Conservation (phyloP, 164 flowering plant species). For the Dillenia suffruticosa region DNA sequence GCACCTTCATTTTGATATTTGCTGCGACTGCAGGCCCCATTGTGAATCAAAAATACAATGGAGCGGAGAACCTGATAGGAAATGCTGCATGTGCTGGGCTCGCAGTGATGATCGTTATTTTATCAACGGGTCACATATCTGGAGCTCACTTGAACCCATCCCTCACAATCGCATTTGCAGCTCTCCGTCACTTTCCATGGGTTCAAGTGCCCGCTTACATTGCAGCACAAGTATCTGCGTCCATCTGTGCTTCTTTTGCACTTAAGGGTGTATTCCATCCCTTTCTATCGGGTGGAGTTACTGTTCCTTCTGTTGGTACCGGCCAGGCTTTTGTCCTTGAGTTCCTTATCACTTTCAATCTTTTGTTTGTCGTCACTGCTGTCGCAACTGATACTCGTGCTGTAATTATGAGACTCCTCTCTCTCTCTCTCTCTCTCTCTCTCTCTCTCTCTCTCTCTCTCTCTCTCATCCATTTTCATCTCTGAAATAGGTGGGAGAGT, state of each 20-base stretch:
- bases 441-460: neutral
- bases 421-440: neutral
- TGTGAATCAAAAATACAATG: constrained; percentile 72
- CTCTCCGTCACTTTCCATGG: constrained; percentile 85
- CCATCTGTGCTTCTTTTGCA: constrained; percentile 74
- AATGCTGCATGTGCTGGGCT: constrained; percentile 81
- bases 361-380: constrained; percentile 85
- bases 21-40: constrained; percentile 77
- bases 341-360: constrained; percentile 73
- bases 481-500: constrained; percentile 65
- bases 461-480: neutral
- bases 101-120: constrained; percentile 74
- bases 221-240: constrained; percentile 67
- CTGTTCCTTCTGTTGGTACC: constrained; percentile 56
- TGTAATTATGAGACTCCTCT: constrained; percentile 21
- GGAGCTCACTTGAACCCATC: constrained; percentile 91
- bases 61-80: constrained; percentile 65
- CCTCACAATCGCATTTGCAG: constrained; percentile 75
- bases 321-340: constrained; percentile 78
- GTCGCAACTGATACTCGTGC: constrained; percentile 92
- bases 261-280: constrained; percentile 80
- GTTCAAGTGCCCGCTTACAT: constrained; percentile 80
- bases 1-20: constrained; percentile 81
- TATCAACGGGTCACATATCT: constrained; percentile 86
- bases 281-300: constrained; percentile 74